Evolutionary conservation across 2,329 filamentous ascomycete genomes (phyloP).

Genomic region (Fusarium continuum): DNA sequence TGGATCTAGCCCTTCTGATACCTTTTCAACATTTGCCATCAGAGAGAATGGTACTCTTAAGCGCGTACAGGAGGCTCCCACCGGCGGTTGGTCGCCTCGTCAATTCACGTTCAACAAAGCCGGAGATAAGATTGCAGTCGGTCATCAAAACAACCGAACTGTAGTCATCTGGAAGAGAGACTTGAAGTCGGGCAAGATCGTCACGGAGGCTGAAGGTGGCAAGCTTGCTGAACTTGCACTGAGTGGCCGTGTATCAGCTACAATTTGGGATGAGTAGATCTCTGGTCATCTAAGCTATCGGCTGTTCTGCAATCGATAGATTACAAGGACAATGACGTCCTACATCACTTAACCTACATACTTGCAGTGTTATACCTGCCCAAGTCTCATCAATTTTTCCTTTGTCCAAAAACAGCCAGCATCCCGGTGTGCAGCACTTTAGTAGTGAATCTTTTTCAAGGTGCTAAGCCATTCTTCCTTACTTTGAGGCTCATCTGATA

Average conservation of each 20-base stretch:
- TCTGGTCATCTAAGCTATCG: too few species aligned
- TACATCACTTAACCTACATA: too few species aligned
- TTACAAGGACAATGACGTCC: too few species aligned
- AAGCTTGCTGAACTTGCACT: slow-evolving; percentile 30
- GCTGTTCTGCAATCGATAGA: too few species aligned
- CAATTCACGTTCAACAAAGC: slow-evolving; percentile 40
- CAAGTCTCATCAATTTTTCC: too few species aligned
- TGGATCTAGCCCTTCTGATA: slow-evolving; percentile 31
- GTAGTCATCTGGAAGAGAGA: slow-evolving; percentile 40
- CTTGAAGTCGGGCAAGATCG: slow-evolving; percentile 33
- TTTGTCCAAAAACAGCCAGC: too few species aligned
- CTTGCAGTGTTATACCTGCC: too few species aligned
- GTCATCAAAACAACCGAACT: slow-evolving; percentile 37
- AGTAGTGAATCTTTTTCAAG: too few species aligned
- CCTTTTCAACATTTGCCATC: slow-evolving; percentile 35
- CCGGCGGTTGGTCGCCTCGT: slow-evolving; percentile 35
- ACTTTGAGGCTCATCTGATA: too few species aligned
- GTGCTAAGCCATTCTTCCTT: too few species aligned
- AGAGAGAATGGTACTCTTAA: slow-evolving; percentile 28
- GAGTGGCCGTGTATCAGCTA: slow-evolving; percentile 32
- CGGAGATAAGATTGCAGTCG: slow-evolving; percentile 40
- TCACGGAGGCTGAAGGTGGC: slow-evolving; percentile 30
- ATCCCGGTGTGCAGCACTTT: too few species aligned
- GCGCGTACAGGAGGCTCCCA: slow-evolving; percentile 33
- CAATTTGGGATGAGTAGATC: slow-evolving; percentile 37